These are phyloP conservation scores for Mrakia gelida DNA, from an alignment of 768 basidiomycete species.

Conservation along the genomic window DNA sequence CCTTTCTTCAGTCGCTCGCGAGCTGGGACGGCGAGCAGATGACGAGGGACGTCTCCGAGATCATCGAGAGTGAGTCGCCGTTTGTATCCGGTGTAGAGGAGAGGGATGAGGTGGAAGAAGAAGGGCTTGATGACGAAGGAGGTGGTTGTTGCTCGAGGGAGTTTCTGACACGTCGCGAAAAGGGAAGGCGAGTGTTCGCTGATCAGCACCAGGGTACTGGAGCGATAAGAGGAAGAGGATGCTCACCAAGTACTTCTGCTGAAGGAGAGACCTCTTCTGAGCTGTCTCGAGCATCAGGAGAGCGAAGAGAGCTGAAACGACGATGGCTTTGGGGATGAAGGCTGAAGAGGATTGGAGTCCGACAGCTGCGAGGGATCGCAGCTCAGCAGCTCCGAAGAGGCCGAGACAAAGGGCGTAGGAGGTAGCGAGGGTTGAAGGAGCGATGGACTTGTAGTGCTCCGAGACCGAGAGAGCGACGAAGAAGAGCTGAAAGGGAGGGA, in stretches of 20 bases:
- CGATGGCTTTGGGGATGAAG: conserved; percentile 6
- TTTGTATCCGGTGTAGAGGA: conserved; percentile 23
- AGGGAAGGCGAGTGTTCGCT: neutral
- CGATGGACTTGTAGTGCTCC: conserved; percentile 4
- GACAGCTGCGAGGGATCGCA: conserved; percentile 15
- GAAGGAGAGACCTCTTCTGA: conserved; percentile 7
- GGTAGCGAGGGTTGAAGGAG: conserved; percentile 5
- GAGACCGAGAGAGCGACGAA: neutral
- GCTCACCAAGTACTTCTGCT: conserved; percentile 6
- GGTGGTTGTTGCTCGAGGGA: neutral
- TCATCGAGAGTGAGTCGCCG: conserved; percentile 12
- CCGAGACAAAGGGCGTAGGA: conserved; percentile 14
- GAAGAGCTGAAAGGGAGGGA: neutral
- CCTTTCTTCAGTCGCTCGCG: neutral
- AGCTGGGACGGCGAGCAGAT: conserved; percentile 9
- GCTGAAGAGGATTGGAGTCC: neutral
- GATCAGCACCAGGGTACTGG: neutral
- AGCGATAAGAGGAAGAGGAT: neutral
- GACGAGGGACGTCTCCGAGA: conserved; percentile 1
- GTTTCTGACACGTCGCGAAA: neutral
- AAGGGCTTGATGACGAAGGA: conserved; percentile 20
- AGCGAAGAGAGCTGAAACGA: neutral
- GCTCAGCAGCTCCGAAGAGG: conserved; percentile 12
- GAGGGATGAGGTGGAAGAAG: conserved; percentile 14
- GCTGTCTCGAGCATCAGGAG: conserved; percentile 18